Evolutionary conservation across 306 rosid species (phyloP).

Genomic region (Rosa chinensis): DNA sequence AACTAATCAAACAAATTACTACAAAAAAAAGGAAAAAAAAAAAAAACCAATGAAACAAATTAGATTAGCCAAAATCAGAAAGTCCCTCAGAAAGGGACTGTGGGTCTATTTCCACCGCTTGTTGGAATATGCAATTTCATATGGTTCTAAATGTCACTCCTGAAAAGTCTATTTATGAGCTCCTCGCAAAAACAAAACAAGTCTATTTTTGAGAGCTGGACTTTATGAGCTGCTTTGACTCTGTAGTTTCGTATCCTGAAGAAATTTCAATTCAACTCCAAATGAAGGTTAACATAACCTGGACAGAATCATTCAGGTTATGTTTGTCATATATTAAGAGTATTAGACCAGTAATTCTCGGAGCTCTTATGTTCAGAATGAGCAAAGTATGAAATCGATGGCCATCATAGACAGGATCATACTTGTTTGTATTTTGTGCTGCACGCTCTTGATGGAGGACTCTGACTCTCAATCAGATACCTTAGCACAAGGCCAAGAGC

Average conservation of each 20-base stretch:
- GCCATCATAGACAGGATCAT: not conserved
- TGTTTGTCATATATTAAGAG: not conserved
- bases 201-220: not conserved
- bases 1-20: not conserved
- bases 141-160: not conserved
- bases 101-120: not conserved
- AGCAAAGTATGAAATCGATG: not conserved
- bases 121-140: not conserved
- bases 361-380: not conserved
- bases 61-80: too few species aligned
- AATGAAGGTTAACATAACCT: not conserved
- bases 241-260: not conserved
- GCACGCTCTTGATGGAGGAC: not conserved
- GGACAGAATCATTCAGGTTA: not conserved
- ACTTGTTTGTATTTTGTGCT: not conserved
- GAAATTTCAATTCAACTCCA: not conserved
- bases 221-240: not conserved
- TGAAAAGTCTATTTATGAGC: not conserved
- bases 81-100: too few species aligned
- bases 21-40: not conserved
- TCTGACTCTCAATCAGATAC: conserved; percentile 19
- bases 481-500: conserved; percentile 27
- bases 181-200: not conserved
- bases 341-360: not conserved
- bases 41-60: too few species aligned